A percentile compares a stretch with the other conserved stretches of the same genome.
phyloP scores from a whole-genome alignment of 78 protist species.

The Speleostelium caveatum region DNA sequence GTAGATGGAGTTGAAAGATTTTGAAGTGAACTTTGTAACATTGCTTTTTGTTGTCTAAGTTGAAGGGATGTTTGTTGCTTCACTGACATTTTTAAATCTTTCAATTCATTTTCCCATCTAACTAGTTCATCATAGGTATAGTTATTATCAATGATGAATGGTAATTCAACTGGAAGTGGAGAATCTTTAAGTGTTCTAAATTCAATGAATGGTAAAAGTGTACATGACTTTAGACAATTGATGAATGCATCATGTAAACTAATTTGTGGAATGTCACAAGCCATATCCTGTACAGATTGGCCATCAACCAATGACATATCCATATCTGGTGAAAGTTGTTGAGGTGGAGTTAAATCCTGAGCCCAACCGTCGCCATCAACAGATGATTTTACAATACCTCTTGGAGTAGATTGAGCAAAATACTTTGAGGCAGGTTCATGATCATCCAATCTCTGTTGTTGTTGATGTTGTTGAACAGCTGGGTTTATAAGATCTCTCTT shows the following conservation, averaged over 20 bases:
- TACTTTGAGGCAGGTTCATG: too few species aligned
- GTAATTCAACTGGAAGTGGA: conserved; percentile 27
- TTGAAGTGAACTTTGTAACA: background rate
- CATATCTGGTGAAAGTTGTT: background rate
- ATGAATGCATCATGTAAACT: conserved; percentile 66
- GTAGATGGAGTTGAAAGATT: background rate
- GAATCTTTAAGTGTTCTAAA: conserved; percentile 20
- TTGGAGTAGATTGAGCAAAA: too few species aligned
- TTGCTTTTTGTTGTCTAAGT: background rate
- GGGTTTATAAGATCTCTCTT: conserved; percentile 4
- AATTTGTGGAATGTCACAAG: conserved; percentile 14
- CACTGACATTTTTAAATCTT: conserved; percentile 19
- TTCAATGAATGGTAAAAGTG: conserved; percentile 50
- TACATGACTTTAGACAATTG: conserved; percentile 60
- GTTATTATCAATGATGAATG: background rate
- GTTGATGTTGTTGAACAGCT: background rate
- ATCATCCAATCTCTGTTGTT: background rate
- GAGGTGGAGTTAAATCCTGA: background rate
- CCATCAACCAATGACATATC: background rate
- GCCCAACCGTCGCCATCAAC: background rate
- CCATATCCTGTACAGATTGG: background rate
- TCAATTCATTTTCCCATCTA: conserved; percentile 61
- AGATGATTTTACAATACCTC: background rate
- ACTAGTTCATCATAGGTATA: conserved; percentile 44
- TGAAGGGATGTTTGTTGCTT: background rate